phyloP scores from a whole-genome alignment of 2,329 filamentous ascomycete genomes.

The Phialophora chinensis region DNA sequence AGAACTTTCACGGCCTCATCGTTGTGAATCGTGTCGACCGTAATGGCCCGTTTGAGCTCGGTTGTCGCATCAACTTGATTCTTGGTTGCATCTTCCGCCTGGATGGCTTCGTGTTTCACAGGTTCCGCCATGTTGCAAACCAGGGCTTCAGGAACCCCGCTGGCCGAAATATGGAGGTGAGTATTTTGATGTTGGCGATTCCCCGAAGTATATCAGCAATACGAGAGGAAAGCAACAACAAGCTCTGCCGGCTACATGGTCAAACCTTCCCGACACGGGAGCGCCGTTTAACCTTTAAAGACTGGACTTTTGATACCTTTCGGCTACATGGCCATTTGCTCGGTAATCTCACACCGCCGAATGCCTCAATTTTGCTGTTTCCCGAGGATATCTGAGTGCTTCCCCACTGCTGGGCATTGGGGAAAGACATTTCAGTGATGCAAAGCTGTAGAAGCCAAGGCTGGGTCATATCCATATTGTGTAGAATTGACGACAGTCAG shows the following conservation, averaged over 20 bases:
- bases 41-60: slow-evolving; percentile 25
- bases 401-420: neutral
- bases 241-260: neutral
- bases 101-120: slow-evolving; percentile 16
- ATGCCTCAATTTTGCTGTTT: neutral
- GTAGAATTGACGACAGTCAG: neutral
- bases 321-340: neutral
- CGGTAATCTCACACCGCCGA: slow-evolving; percentile 1
- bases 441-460: slow-evolving; percentile 12
- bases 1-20: slow-evolving; percentile 36
- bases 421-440: neutral
- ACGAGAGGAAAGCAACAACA: neutral
- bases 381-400: slow-evolving; percentile 10
- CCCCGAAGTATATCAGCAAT: neutral
- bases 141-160: neutral
- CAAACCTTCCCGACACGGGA: neutral
- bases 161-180: neutral
- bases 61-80: slow-evolving; percentile 2
- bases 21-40: slow-evolving; percentile 30
- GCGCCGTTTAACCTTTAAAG: slow-evolving; percentile 1
- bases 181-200: neutral
- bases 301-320: neutral
- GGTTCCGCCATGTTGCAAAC: slow-evolving; percentile 3
- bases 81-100: slow-evolving; percentile 7
- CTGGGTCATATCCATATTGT: slow-evolving; percentile 1